phyloP scores from a whole-genome alignment of 2,329 filamentous ascomycete genomes.

The Triangularia setosa region DNA sequence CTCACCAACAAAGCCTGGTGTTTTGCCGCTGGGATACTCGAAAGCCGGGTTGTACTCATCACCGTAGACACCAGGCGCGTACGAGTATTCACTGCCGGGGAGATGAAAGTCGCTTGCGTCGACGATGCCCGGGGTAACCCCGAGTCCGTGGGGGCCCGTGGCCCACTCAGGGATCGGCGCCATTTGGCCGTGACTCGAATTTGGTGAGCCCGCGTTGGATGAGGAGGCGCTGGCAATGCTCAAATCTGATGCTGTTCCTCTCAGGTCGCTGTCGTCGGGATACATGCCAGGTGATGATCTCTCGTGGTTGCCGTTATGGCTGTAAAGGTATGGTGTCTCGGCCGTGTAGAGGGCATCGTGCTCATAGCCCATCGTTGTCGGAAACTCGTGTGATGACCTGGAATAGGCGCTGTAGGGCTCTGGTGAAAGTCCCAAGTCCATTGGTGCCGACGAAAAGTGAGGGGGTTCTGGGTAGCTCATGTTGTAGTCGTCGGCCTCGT shows the following conservation, averaged over 20 bases:
- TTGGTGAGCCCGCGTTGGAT: slow-evolving; percentile 64
- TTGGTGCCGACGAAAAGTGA: slow-evolving; percentile 40
- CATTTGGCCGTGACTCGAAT: slow-evolving; percentile 56
- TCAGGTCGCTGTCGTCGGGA: slow-evolving; percentile 48
- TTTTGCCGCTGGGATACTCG: slow-evolving; percentile 47
- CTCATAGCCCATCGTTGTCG: slow-evolving; percentile 42
- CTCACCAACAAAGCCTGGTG: slow-evolving; percentile 53
- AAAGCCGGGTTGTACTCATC: slow-evolving; percentile 35
- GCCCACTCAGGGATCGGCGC: slow-evolving; percentile 58
- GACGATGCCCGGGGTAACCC: slow-evolving; percentile 61
- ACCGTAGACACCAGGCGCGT: slow-evolving; percentile 45
- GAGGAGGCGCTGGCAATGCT: slow-evolving; percentile 62
- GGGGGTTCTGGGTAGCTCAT: slow-evolving; percentile 45
- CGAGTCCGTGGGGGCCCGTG: slow-evolving; percentile 47
- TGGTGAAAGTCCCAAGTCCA: slow-evolving; percentile 48
- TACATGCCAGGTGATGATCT: slow-evolving; percentile 46
- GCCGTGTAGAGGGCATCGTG: slow-evolving; percentile 39
- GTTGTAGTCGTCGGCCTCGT: slow-evolving; percentile 36
- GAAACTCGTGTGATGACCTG: slow-evolving; percentile 38
- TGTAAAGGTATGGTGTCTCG: slow-evolving; percentile 42
- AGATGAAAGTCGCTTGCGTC: slow-evolving; percentile 51
- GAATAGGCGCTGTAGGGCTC: slow-evolving; percentile 41
- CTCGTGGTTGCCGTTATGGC: slow-evolving; percentile 28
- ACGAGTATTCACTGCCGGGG: slow-evolving; percentile 52
- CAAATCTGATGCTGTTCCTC: slow-evolving; percentile 52